A percentile compares a stretch with the other conserved stretches of the same genome.
Conservation (phyloP, 169 alveolate genomes). For the Eimeria brunetti region DNA sequence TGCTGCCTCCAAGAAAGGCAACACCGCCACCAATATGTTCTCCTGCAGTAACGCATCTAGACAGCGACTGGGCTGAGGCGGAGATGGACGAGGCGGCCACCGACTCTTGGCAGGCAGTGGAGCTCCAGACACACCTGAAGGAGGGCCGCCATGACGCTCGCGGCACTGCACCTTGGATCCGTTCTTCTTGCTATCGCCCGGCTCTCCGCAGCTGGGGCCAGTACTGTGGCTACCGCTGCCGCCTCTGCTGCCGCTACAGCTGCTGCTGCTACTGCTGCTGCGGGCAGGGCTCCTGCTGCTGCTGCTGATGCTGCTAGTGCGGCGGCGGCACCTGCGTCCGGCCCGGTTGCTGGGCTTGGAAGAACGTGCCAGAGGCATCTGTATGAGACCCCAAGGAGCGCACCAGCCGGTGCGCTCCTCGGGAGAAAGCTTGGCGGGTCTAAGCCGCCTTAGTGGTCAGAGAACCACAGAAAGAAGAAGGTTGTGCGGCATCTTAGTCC, state of each 20-base stretch:
- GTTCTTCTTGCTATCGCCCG: not conserved
- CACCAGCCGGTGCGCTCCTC: slow-evolving; percentile 38
- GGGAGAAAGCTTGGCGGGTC: slow-evolving; percentile 53
- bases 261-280: slow-evolving; percentile 31
- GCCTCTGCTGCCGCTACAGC: not conserved
- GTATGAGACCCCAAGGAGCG: slow-evolving; percentile 37
- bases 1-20: slow-evolving; percentile 53
- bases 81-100: slow-evolving; percentile 34
- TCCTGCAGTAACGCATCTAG: slow-evolving; percentile 63
- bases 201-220: not conserved
- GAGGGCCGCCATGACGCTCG: not conserved
- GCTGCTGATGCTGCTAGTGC: slow-evolving; percentile 30
- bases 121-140: not conserved
- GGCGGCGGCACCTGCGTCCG: slow-evolving; percentile 16
- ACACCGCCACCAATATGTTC: slow-evolving; percentile 42
- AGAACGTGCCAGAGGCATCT: slow-evolving; percentile 13
- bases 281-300: slow-evolving; percentile 22
- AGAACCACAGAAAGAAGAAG: slow-evolving; percentile 16
- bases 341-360: slow-evolving; percentile 11
- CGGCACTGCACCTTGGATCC: not conserved
- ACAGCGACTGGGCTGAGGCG: slow-evolving; percentile 19
- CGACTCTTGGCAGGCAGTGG: not conserved
- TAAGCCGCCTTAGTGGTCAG: slow-evolving; percentile 65
- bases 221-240: not conserved
- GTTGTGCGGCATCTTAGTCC: slow-evolving; percentile 26